phyloP scores from a whole-genome alignment of 768 basidiomycete genomes.

The Lactarius pseudohatsudake region DNA sequence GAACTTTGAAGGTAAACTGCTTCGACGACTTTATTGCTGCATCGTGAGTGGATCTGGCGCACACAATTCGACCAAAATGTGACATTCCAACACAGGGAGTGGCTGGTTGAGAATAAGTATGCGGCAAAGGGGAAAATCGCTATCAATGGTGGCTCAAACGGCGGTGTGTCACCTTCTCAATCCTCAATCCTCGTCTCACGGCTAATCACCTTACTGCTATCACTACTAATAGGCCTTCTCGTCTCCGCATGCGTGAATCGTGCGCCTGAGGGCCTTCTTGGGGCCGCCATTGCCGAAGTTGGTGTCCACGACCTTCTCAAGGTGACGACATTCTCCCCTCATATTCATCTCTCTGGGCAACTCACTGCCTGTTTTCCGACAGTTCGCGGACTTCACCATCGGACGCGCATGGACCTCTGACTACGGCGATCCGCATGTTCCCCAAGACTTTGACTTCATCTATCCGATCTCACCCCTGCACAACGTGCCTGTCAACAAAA shows the following conservation, averaged over 20 bases:
- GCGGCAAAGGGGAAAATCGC: conserved; percentile 67
- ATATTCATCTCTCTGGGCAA: neutral
- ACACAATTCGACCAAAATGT: neutral
- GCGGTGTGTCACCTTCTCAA: conserved; percentile 47
- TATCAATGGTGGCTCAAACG: conserved; percentile 81
- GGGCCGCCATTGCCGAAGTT: conserved; percentile 79
- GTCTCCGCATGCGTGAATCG: conserved; percentile 85
- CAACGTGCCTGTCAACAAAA: conserved; percentile 62
- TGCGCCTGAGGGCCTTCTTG: conserved; percentile 71
- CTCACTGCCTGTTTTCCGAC: neutral
- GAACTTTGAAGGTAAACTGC: conserved; percentile 53
- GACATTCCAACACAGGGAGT: conserved; percentile 46
- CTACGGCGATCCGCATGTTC: conserved; percentile 72
- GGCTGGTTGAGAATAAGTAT: conserved; percentile 70
- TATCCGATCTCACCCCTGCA: conserved; percentile 78
- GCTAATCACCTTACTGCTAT: neutral
- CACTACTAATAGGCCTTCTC: conserved; percentile 53
- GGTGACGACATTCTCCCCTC: conserved; percentile 40
- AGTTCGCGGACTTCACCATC: conserved; percentile 78
- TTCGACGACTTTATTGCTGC: conserved; percentile 85
- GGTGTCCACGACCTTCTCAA: conserved; percentile 80
- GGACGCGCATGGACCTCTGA: conserved; percentile 79
- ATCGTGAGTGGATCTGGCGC: conserved; percentile 47
- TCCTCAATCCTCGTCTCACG: neutral
- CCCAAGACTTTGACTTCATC: conserved; percentile 84